Conservation (phyloP, 2,329 filamentous ascomycete genomes). For the Venturia nashicola region DNA sequence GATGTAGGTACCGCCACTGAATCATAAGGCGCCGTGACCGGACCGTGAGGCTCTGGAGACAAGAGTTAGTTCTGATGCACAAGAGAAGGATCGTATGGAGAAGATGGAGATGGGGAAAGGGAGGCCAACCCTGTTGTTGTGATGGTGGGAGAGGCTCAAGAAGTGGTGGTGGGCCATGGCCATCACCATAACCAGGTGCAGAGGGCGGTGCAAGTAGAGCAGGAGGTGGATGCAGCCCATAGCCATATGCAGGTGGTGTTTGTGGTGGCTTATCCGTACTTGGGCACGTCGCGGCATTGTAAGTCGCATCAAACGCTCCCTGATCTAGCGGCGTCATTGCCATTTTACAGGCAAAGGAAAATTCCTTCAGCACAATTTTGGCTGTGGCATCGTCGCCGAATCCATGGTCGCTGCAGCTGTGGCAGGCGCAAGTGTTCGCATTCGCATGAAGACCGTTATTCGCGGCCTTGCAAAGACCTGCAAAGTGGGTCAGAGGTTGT, state of each 20-base stretch:
- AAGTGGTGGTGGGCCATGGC: background rate
- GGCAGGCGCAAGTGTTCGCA: slow-evolving; percentile 5
- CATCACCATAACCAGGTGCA: background rate
- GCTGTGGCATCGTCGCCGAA: background rate
- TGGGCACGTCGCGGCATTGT: background rate
- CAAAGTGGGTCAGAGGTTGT: background rate
- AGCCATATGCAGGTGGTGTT: background rate
- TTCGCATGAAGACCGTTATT: slow-evolving; percentile 1
- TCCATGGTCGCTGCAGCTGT: background rate
- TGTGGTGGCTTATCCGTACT: background rate
- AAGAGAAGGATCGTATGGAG: background rate
- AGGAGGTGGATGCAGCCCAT: background rate
- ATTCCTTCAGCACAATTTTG: background rate
- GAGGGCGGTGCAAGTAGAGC: background rate
- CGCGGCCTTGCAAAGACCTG: slow-evolving; percentile 7
- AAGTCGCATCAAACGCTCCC: background rate
- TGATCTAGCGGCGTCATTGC: slow-evolving; percentile 4
- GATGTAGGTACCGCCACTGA: background rate
- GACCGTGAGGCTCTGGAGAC: background rate
- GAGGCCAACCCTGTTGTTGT: background rate
- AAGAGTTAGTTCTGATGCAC: background rate
- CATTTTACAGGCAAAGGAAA: slow-evolving; percentile 3
- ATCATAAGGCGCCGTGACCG: background rate
- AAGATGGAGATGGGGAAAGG: background rate
- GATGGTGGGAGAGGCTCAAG: background rate